A percentile compares a stretch with the other conserved stretches of the same genome.
phyloP scores from a whole-genome alignment of 1,284 basidiomycete genomes.

The Boletus semigastroideus region DNA sequence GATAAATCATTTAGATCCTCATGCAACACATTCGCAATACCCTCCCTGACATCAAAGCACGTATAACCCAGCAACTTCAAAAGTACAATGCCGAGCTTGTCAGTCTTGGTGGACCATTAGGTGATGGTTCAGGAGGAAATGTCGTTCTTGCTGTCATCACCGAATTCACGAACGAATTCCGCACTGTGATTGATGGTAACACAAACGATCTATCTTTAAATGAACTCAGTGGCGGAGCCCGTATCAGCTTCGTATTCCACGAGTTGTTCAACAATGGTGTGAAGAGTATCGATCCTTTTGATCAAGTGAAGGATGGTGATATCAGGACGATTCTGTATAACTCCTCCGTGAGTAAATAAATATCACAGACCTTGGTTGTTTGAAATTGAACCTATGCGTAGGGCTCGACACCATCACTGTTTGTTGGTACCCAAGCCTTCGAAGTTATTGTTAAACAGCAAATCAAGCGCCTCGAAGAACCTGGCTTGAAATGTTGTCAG shows the following conservation, averaged over 20 bases:
- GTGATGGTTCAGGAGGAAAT: constrained; percentile 83
- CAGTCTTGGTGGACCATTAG: constrained; percentile 84
- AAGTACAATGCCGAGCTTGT: constrained; percentile 86
- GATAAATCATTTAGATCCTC: constrained; percentile 64
- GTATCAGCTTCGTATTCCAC: constrained; percentile 98
- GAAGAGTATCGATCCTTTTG: constrained; percentile 95
- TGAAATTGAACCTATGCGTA: constrained; percentile 29
- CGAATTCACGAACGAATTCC: constrained; percentile 96
- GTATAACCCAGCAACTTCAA: constrained; percentile 83
- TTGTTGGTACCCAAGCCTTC: constrained; percentile 95
- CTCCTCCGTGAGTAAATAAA: constrained; percentile 78
- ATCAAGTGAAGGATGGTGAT: constrained; percentile 97
- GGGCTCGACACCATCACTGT: constrained; percentile 95
- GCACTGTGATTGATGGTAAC: constrained; percentile 95
- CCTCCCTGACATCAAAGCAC: constrained; percentile 94
- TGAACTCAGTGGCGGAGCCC: constrained; percentile 94
- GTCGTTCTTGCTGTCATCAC: constrained; percentile 95
- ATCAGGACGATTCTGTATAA: constrained; percentile 96
- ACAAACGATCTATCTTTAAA: constrained; percentile 93
- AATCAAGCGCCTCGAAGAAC: constrained; percentile 95
- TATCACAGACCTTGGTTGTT: not conserved
- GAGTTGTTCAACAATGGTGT: constrained; percentile 97
- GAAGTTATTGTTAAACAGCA: constrained; percentile 99
- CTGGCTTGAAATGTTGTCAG: constrained; percentile 89
- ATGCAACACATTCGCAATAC: constrained; percentile 98